Base-by-base conservation (phyloP, 352 stramenopile species). In the Globisporangium mamillatum region DNA sequence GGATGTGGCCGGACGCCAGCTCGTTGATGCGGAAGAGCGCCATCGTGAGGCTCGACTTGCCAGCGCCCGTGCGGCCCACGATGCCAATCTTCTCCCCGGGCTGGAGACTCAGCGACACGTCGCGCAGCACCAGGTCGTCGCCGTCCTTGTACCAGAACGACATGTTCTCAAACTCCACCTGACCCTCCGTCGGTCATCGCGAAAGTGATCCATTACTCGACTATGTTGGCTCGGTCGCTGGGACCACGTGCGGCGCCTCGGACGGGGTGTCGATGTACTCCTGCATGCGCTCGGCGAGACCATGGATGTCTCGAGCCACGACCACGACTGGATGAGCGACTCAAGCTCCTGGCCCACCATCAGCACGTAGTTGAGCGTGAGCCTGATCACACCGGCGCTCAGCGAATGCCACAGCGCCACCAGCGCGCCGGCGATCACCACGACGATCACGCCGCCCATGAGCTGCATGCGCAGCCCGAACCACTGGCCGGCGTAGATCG, bases 341-440 rank as follows among this genome's bases (percentile, higher is more conserved):
- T 98, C 95, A 2, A 93, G 79, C 16, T 97, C 90, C 46, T 82
- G 76, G 66, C 94, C 95, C 34, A 98, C 88, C 50, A 89, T 85
- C 16, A 97, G 72, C 32, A 78, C 82, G 86, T 98, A 98, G 63
- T 95, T 92, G 50, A 99, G 85, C 3, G 97, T 78, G 24, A 99
- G 75, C 2, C 84, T 94, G 24, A 93, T 77, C n/a, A 98, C 53
- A 2, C 92, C 89, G 16, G 89, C 75, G 22, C 75, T 86, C 50
- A 91, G 60, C 3, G 68, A 69, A 34, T 79, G 38, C 44, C 75
- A 80, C 55, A 91, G 48, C 14, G 69, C 32, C 20, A 88, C 75
- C 8, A 97, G 67, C 67, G 78, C 67, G 4, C 72, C 41, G n/a
- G 79, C 65, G 52, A 77, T 71, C 60, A 85, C 44, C 70, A 89